Evolutionary conservation across 108 stramenopile species (phyloP).

Genomic region (Halocafeteria seosinensis): DNA sequence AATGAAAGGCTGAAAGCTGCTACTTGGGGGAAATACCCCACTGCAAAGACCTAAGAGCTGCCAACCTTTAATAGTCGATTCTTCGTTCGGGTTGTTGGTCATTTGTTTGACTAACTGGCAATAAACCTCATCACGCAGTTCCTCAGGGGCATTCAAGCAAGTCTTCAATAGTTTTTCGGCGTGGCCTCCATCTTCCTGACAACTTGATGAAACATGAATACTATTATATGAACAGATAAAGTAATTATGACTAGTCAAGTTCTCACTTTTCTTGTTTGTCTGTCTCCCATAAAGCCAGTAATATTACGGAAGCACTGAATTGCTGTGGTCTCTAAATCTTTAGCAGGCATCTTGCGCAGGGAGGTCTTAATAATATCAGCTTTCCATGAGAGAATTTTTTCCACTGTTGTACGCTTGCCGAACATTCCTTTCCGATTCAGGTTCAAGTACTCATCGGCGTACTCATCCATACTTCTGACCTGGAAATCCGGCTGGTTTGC

Average conservation of each 20-base stretch:
- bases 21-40: conserved; percentile 9
- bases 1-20: conserved; percentile 11
- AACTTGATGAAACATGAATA: too few relatives aligned
- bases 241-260: too few relatives aligned
- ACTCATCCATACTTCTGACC: conserved; percentile 7
- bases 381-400: conserved; percentile 19
- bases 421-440: conserved; percentile 21
- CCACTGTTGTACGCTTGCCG: conserved; percentile 11
- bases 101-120: conserved; percentile 21
- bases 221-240: too few relatives aligned
- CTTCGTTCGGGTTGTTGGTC: conserved; percentile 8
- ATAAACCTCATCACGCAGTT: conserved; percentile 25
- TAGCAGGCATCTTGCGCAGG: conserved; percentile 7
- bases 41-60: conserved; percentile 10
- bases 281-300: conserved; percentile 3
- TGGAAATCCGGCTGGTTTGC: conserved; percentile 2
- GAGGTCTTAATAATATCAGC: conserved; percentile 13
- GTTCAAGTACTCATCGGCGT: conserved; percentile 20
- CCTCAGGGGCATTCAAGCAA: not conserved
- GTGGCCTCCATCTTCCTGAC: not conserved
- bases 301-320: conserved; percentile 3
- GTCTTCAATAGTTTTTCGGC: conserved; percentile 2
- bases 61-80: conserved; percentile 8
- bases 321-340: conserved; percentile 11
- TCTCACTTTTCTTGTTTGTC: not conserved